These are phyloP conservation scores for Rhynchosporium graminicola DNA, from an alignment of 2,329 filamentous ascomycete genomes.

Conservation along the genomic window DNA sequence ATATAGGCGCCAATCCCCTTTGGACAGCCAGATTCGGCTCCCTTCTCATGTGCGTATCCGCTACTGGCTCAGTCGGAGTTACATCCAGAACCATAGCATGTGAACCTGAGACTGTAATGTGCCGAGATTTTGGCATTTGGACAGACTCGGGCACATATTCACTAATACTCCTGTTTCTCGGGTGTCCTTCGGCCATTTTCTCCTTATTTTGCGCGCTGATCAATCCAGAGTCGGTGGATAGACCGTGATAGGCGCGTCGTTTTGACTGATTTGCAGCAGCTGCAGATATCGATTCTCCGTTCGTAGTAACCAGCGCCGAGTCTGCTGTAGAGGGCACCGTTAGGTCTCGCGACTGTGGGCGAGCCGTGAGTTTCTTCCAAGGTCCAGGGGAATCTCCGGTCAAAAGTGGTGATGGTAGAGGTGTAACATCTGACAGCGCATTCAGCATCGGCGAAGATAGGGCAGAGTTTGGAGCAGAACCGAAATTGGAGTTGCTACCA, in stretches of 20 bases:
- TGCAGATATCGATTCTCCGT: slow-evolving; percentile 54
- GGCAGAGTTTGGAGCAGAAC: slow-evolving; percentile 63
- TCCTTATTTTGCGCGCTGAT: slow-evolving; percentile 31
- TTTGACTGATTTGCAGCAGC: slow-evolving; percentile 55
- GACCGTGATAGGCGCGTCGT: slow-evolving; percentile 56
- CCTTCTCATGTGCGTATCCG: slow-evolving; percentile 63
- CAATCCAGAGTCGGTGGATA: slow-evolving; percentile 38
- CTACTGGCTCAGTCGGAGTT: slow-evolving; percentile 47
- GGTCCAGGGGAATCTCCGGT: slow-evolving; percentile 65
- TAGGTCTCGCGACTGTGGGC: slow-evolving; percentile 51
- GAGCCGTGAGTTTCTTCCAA: slow-evolving; percentile 57
- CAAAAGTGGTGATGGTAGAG: slow-evolving; percentile 74
- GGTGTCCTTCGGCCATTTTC: slow-evolving; percentile 48
- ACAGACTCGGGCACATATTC: slow-evolving; percentile 79
- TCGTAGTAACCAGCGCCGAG: slow-evolving; percentile 52
- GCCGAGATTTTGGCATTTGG: slow-evolving; percentile 65
- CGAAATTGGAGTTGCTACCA: slow-evolving; percentile 42
- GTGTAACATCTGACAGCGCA: slow-evolving; percentile 77
- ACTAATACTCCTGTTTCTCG: slow-evolving; percentile 80
- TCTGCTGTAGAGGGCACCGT: slow-evolving; percentile 44
- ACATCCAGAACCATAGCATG: slow-evolving; percentile 49
- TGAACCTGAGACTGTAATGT: slow-evolving; percentile 70
- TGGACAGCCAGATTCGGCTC: slow-evolving; percentile 80
- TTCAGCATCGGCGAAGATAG: slow-evolving; percentile 74
- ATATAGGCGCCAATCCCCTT: slow-evolving; percentile 67